Percentiles rank a stretch among this genome's conserved stretches.
Conservation (phyloP, 768 basidiomycete species). For the Ramaria sp. region DNA sequence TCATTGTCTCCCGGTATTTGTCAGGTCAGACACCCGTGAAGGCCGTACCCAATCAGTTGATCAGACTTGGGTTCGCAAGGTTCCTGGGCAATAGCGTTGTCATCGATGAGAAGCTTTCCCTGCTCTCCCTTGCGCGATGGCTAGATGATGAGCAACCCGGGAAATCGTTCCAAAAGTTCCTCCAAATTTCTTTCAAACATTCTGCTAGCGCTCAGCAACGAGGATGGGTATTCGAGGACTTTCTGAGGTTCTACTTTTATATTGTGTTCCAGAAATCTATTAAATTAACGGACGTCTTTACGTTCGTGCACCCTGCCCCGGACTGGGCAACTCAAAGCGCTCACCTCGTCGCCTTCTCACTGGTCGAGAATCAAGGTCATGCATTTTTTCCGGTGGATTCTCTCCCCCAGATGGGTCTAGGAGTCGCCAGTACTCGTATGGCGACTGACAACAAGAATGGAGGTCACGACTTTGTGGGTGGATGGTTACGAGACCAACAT, state of each 20-base stretch:
- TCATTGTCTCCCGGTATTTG: neutral
- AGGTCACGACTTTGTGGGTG: neutral
- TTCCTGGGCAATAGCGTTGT: neutral
- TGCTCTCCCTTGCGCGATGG: neutral
- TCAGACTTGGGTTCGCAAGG: no score
- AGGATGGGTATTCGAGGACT: neutral
- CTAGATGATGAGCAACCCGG: neutral
- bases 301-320: neutral
- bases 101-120: neutral
- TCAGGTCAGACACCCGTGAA: neutral
- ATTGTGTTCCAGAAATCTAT: neutral
- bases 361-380: neutral
- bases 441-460: neutral
- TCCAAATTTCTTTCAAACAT: neutral
- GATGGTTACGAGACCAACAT: neutral
- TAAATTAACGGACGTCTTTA: neutral
- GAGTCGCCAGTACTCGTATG: neutral
- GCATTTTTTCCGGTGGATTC: neutral
- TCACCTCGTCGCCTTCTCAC: neutral
- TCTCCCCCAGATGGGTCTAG: neutral
- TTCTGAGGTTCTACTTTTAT: neutral
- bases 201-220: neutral
- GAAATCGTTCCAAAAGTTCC: neutral
- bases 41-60: no score
- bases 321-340: neutral